Base-by-base conservation (phyloP, 2,329 filamentous ascomycete species). In the Pseudofabraea citricarpa region DNA sequence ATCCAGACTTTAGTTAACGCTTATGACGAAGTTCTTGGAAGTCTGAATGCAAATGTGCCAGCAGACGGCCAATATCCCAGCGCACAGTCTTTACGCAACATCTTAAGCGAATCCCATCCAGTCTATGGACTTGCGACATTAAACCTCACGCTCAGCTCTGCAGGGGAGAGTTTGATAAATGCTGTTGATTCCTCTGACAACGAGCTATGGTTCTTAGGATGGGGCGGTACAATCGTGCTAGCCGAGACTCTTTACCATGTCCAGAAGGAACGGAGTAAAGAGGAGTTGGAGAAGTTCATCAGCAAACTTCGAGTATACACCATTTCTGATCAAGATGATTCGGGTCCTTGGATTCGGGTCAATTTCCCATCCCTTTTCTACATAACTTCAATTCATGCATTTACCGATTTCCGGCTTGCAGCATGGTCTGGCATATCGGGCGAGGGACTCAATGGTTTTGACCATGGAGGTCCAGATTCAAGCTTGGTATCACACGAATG, bases 311-410 rank as follows among this genome's bases (percentile, higher is more conserved):
- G 73, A 13, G 65, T 77, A 6, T 78, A 78, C 54, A 61, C 75
- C 24, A 79, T 81, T 41, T 78, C 74, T 6, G 77, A 81, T 49
- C 77, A 81, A 49, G 77, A 81, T 47, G 71, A 81, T 47, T 70
- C 72, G 0, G 75, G 74, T 0, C 59, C 68, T 0, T 81, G 75
- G 76, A 73, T 81, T 26, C 70, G 77, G 15, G 59, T 64, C 36
- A 68, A 65, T 3, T 80, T 71, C 46, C 74, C 77, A 0, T 68
- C 74, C 19, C 54, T 81, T 5, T 73, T 76, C 51, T 80, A 77
- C 56, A 77, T 81, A 43, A 64, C 62, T 12, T 75, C 72, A 0
- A 56, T 79, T 1, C 77, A 81, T 51, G 74, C 67, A 5, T 81
- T 71, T 68, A 74, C 73, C 49, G 63, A 73, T 35, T 82, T 81